Evolutionary conservation across 2,329 filamentous ascomycete genomes (phyloP).

Genomic region (Aureobasidium sp.): DNA sequence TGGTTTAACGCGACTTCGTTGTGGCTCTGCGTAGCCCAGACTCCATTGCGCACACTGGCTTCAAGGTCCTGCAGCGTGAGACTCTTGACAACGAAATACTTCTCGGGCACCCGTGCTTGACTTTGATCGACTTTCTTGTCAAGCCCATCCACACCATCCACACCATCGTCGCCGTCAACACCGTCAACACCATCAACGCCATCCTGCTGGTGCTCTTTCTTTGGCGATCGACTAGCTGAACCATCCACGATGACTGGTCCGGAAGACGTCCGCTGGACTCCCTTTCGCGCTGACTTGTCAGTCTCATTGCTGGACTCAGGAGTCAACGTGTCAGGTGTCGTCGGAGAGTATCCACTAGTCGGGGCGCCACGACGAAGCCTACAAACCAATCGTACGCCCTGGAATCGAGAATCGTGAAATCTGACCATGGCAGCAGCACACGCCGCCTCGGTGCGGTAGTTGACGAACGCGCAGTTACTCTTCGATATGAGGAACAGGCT

Average conservation of each 20-base stretch:
- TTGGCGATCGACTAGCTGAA: background rate
- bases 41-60: conserved; percentile 72
- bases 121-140: background rate
- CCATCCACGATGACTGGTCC: background rate
- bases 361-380: conserved; percentile 52
- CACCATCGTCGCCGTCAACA: background rate
- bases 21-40: conserved; percentile 92
- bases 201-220: background rate
- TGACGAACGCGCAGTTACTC: conserved; percentile 95
- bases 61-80: conserved; percentile 86
- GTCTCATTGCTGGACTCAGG: background rate
- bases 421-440: conserved; percentile 70
- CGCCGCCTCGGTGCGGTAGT: conserved; percentile 72
- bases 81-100: conserved; percentile 90
- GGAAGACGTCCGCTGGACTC: background rate
- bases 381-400: conserved; percentile 77
- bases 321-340: background rate
- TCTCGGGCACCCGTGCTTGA: conserved; percentile 47
- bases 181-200: background rate
- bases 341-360: background rate
- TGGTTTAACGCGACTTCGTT: conserved; percentile 79
- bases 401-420: conserved; percentile 85
- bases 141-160: background rate
- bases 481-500: conserved; percentile 93
- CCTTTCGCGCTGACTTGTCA: background rate